phyloP scores from a whole-genome alignment of 805 yeast species.

The Ogataea corticis region DNA sequence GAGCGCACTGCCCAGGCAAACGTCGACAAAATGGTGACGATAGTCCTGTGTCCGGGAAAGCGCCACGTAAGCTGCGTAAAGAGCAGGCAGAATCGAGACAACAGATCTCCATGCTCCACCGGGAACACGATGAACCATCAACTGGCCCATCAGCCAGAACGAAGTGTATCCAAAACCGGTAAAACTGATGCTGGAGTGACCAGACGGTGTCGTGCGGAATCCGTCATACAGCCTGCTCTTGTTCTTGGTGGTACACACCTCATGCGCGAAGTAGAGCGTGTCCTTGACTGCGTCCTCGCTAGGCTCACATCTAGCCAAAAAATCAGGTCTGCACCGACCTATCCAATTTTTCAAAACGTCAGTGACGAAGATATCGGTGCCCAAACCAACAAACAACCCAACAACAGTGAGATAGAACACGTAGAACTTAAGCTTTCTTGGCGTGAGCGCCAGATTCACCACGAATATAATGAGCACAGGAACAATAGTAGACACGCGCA shows the following conservation, averaged over 20 bases:
- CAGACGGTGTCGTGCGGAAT: constrained; percentile 80
- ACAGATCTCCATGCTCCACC: constrained; percentile 66
- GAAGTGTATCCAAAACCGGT: constrained; percentile 64
- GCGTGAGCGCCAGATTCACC: constrained; percentile 38
- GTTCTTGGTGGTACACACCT: constrained; percentile 61
- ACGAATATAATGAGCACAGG: constrained; percentile 46
- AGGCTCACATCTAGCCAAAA: constrained; percentile 82
- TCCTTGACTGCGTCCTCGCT: constrained; percentile 54
- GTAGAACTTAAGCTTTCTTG: constrained; percentile 54
- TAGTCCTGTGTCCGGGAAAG: constrained; percentile 87
- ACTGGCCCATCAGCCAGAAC: constrained; percentile 69
- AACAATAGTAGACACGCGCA: constrained; percentile 51
- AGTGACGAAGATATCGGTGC: constrained; percentile 62
- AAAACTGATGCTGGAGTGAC: constrained; percentile 73
- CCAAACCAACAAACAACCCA: constrained; percentile 63
- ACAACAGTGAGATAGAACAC: constrained; percentile 63
- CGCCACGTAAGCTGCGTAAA: constrained; percentile 78
- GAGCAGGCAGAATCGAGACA: constrained; percentile 52
- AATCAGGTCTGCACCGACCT: constrained; percentile 92
- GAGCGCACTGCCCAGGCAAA: constrained; percentile 66
- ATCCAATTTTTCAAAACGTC: constrained; percentile 79
- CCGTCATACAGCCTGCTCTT: constrained; percentile 56
- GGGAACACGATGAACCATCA: constrained; percentile 37
- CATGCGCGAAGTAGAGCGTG: constrained; percentile 56
- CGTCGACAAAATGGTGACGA: constrained; percentile 90